Percentiles rank a stretch among this genome's conserved stretches.
phyloP scores from a whole-genome alignment of 805 yeast species.

The Kuraishia capsulata region DNA sequence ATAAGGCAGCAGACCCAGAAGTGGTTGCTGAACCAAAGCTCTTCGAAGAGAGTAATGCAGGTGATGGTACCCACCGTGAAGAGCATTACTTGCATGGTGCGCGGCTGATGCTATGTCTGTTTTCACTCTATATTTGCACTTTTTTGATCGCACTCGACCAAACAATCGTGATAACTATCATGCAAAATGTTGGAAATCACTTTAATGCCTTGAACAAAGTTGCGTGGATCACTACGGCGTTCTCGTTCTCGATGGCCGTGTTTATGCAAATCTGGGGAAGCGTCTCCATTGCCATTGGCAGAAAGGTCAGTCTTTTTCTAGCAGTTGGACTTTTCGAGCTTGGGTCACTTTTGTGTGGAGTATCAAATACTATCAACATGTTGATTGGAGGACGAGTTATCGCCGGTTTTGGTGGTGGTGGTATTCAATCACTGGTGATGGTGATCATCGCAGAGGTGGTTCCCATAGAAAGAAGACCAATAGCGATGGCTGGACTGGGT shows the following conservation, averaged over 20 bases:
- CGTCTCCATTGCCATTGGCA: constrained; percentile 44
- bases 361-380: constrained; percentile 42
- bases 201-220: constrained; percentile 40
- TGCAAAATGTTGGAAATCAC: constrained; percentile 37
- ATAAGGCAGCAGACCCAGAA: no score
- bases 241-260: constrained; percentile 43
- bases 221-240: constrained; percentile 56
- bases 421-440: constrained; percentile 49
- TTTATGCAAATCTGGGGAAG: constrained; percentile 51
- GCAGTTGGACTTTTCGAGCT: constrained; percentile 46
- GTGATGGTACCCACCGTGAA: no score
- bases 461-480: constrained; percentile 28
- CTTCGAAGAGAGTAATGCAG: no score
- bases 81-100: no score
- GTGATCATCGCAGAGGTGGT: constrained; percentile 50
- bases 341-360: constrained; percentile 55
- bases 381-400: constrained; percentile 65
- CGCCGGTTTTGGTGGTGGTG: constrained; percentile 71
- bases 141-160: constrained; percentile 41
- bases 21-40: no score
- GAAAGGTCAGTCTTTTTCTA: constrained; percentile 35
- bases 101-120: no score
- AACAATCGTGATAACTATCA: constrained; percentile 45
- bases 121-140: constrained; percentile 11
- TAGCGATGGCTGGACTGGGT: constrained; percentile 30